Base-by-base conservation (phyloP, 2,329 filamentous ascomycete genomes). In the Aureobasidium musti region DNA sequence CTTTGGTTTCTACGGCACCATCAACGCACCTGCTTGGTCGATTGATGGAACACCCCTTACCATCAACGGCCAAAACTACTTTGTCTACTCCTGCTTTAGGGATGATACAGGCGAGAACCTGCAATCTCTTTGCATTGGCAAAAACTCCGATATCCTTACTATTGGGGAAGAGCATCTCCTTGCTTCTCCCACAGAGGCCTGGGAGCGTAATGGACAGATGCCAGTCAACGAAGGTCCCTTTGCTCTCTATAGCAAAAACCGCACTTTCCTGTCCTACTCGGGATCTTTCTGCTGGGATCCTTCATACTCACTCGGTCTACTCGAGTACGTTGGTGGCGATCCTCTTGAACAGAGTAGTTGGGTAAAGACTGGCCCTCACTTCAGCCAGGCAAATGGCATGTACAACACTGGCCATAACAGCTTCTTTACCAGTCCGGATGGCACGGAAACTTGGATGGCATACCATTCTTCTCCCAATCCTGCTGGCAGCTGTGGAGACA, bases 321-420 rank as follows among this genome's bases (percentile, higher is more conserved):
- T 87, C 26, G 82, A 81, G 5, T 87, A 82, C 78, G 80, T 84
- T 23, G 82, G 83, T 11, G 74, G 81, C 0, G 80, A 85, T 68
- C 85, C 84, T 0, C 72, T 79, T 13, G 70, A 74, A n/a, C 70
- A 74, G 0, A 72, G 71, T 0, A 82, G 80, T 14, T 87, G 84
- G 85, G 78, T 73, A 3, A 87, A 86, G 77, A 79, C 76, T 2
- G 83, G 82, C 0, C 84, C 82, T 8, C 77, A 83, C 2, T 80
- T 87, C 41, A 80, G 77, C 23, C 81, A 78, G 47, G 83, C 80
- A 2, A 86, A 86, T 67, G 83, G 84, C 3, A 84, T 85, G 72
- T 86, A 82, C 59, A 84, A 84, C 17, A 82, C 84, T 0, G 84
- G 83, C 0, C 83, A 86, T 68, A 86, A 86, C 69, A 83, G 82